Conservation (phyloP, 352 stramenopile species). For the Phytophthora brassicae region DNA sequence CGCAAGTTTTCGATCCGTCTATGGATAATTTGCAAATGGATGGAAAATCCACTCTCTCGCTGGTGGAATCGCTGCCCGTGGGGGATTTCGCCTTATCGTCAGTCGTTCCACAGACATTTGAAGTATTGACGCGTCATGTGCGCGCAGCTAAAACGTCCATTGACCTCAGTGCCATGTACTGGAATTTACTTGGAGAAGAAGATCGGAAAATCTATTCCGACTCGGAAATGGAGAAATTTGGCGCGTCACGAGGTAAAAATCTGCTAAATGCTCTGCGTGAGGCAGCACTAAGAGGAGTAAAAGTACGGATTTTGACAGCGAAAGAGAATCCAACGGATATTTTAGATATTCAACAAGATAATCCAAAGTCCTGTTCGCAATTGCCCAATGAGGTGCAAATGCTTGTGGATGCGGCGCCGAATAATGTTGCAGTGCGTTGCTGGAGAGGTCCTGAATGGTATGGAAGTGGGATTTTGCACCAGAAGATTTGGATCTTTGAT, state of each 20-base stretch:
- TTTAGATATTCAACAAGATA: conserved; percentile 16
- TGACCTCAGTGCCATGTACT: conserved; percentile 87
- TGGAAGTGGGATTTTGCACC: conserved; percentile 76
- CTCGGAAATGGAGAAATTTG: conserved; percentile 60
- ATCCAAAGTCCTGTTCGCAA: conserved; percentile 34
- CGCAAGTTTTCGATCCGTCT: conserved; percentile 23
- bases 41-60: conserved; percentile 29
- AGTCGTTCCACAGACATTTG: conserved; percentile 43
- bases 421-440: conserved; percentile 48
- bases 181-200: conserved; percentile 66
- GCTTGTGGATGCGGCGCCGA: conserved; percentile 32
- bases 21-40: not conserved
- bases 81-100: conserved; percentile 57
- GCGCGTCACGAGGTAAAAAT: conserved; percentile 50
- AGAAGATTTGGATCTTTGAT: conserved; percentile 85
- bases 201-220: conserved; percentile 57
- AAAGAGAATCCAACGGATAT: conserved; percentile 7
- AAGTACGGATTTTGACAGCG: conserved; percentile 56
- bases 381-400: conserved; percentile 63
- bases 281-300: conserved; percentile 51
- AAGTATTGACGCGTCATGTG: conserved; percentile 48
- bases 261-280: conserved; percentile 57
- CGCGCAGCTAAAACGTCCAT: conserved; percentile 46
- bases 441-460: conserved; percentile 78
- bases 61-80: conserved; percentile 73